Base-by-base conservation (phyloP, 2,329 filamentous ascomycete genomes). In the Epichloe brachyelytri region DNA sequence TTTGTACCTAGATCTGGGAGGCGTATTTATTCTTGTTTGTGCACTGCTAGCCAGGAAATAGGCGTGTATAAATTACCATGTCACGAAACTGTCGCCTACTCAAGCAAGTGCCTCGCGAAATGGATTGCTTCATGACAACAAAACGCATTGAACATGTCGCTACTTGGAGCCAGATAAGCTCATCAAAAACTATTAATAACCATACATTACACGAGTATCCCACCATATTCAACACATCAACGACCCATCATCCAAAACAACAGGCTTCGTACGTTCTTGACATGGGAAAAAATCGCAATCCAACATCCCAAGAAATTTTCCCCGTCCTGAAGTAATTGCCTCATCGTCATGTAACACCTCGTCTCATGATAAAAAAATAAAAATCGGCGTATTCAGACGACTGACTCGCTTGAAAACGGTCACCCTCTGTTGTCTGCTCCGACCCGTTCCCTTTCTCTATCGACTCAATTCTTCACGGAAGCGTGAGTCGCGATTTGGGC, bases 401-500 rank as follows among this genome's bases (percentile, higher is more conserved):
- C 8, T 30, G 8, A 30, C 30, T 30, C 30, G 8, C 30, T 11
- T 30, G 3, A 11, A 30, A 30, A 30, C 30, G 8, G 11, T 10
- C 30, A 30, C 3, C 30, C 30, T 30, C 30, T 0, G 30, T 30
- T 30, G 10, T 30, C 30, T 4, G 26, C 26, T 30, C 10, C 26
- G 26, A 30, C 26, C 30, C 10, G 30, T 11, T 30, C 30, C 30
- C 30, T 30, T 26, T 38, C 22, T 45, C 37, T 44, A 65, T 34
- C 55, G 58, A 43, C 66, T 60, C 51, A 82, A 71, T 55, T 77
- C 74, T 65, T 84, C 80, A 46, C 68, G 69, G 56, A 84, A 84
- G 57, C 71, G 76, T 39, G 79, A 80, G 54, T 78, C 77, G 49
- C 79, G 67, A 4, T 66, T 72, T 0, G 78, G 77, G 61, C 77